Evolutionary conservation across 768 basidiomycete genomes (phyloP), one percentile per base, ranked within the genome.

Genomic region (Boletus rubescentipes): DNA sequence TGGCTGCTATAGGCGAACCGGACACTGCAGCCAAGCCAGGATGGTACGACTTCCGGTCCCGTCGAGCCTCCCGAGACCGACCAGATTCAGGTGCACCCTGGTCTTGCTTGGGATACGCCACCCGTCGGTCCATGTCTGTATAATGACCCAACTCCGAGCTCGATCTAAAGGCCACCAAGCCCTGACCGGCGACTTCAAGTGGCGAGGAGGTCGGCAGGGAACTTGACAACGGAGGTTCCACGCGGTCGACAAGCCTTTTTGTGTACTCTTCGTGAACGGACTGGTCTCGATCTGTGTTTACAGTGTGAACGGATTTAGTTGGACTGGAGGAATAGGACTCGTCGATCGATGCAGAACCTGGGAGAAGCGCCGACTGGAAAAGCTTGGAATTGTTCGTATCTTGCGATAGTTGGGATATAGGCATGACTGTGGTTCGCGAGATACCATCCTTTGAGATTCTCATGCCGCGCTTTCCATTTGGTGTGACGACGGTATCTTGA

Each of bases 61-160:
- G 79, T 59, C 82, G 75, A 43, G 64, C 68, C 44, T 81, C 81
- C 54, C 76, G 73, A 50, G 69, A 60, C 35, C 83, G 79, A 61
- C 80, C 77, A 51, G 77, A 76, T 55, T 87, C 87, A 36, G 81
- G 79, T 16, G 79, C 80, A 39, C 74, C 66, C 53, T 79, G 78
- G 45, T 79, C 79, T 45, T 64, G 68, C 20, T 75, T 73, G 40
- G 55, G 44, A 15, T 56, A 41, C 5, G 48, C 65, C 60, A 35
- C 66, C 54, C 63, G 72, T 61, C 63, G 68, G 39, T 81, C 79
- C 54, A 84, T 67, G 70, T 91, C 91, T 39, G 84, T 64, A 68
- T 93, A 92, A 64, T 92, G 86, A 5, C 91, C 91, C 40, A 91
- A 75, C 67, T 91, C 91, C 26, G 91, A 93, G 66, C 86, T 90